Evolutionary conservation across 305 asterid genomes (phyloP).

Genomic region (Fraxinus paxiana): DNA sequence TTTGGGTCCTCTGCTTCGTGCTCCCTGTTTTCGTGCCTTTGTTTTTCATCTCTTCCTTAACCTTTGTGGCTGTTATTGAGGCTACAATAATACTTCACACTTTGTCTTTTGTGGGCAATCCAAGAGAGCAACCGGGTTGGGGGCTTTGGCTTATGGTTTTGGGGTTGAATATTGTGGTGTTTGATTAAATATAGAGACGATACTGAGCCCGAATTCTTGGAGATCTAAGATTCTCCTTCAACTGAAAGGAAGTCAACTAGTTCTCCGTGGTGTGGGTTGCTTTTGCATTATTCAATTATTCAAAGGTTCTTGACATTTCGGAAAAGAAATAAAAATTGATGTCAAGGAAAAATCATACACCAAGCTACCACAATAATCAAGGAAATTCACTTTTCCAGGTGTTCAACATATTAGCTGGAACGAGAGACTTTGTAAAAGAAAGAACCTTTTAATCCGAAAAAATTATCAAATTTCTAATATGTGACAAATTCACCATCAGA

Average conservation of each 20-base stretch:
- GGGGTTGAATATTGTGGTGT: too few species aligned
- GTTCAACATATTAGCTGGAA: neutral
- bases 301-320: neutral
- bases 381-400: neutral
- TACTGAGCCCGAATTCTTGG: too few species aligned
- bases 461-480: neutral
- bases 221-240: too few species aligned
- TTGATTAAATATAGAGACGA: too few species aligned
- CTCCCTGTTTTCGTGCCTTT: too few species aligned
- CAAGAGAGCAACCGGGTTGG: too few species aligned
- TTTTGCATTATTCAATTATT: neutral
- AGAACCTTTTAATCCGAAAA: neutral
- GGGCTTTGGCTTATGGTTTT: too few species aligned
- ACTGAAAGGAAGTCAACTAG: neutral
- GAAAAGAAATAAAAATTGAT: neutral
- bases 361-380: neutral
- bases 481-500: neutral
- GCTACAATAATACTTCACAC: too few species aligned
- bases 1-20: too few species aligned
- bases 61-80: too few species aligned
- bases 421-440: neutral
- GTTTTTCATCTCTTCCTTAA: too few species aligned
- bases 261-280: neutral
- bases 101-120: too few species aligned
- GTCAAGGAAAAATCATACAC: neutral